These are phyloP conservation scores for Heliamphora ciliata DNA, from an alignment of 179 eudicot species.

Conservation along the genomic window DNA sequence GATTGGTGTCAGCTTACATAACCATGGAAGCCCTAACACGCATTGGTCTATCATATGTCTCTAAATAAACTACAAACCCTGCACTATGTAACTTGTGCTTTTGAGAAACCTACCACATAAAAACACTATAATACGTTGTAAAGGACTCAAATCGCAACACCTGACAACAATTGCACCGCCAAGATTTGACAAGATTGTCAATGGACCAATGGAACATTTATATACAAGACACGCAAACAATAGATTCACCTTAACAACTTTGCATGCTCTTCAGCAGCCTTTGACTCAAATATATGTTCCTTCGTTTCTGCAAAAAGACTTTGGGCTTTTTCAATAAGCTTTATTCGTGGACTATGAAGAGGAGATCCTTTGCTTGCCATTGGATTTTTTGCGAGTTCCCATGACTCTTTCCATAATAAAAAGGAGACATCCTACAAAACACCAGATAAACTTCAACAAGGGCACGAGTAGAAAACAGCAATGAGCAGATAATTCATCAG, in stretches of 20 bases:
- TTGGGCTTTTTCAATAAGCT: slow-evolving; percentile 76
- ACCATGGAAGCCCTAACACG: no score
- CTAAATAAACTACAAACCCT: background rate
- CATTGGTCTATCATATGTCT: background rate
- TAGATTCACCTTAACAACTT: slow-evolving; percentile 56
- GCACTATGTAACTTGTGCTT: background rate
- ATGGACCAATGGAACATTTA: background rate
- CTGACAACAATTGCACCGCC: background rate
- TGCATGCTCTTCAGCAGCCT: slow-evolving; percentile 98
- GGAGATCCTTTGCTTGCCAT: slow-evolving; percentile 91
- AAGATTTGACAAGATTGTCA: background rate
- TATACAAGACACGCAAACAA: background rate
- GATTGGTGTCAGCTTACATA: no score
- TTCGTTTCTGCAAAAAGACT: slow-evolving; percentile 80
- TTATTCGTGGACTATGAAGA: slow-evolving; percentile 88
- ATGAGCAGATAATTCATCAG: slow-evolving; percentile 1
- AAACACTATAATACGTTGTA: background rate
- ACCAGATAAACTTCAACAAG: slow-evolving; percentile 15
- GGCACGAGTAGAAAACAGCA: background rate
- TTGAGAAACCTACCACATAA: no score
- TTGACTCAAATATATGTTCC: slow-evolving; percentile 86
- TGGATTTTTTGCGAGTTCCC: slow-evolving; percentile 80
- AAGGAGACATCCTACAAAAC: slow-evolving; percentile 76
- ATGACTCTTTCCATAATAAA: slow-evolving; percentile 90
- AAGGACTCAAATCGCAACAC: background rate